Evolutionary conservation across 345 rosid genomes (phyloP).

Genomic region (Rhodamnia rubescens): DNA sequence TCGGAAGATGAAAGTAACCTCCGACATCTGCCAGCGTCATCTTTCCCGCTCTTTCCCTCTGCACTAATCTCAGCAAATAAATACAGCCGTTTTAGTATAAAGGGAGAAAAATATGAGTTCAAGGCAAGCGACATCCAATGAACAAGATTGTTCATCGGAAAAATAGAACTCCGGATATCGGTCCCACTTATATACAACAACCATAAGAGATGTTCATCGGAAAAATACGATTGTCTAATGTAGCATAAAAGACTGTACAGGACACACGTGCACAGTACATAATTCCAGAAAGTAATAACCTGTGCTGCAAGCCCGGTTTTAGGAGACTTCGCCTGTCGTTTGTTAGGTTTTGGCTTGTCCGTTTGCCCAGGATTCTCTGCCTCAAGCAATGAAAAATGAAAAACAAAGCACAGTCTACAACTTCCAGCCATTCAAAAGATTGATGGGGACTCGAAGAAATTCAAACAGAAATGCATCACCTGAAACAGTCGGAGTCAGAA

Average conservation of each 20-base stretch:
- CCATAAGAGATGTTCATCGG: neutral
- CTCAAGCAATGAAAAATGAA: neutral
- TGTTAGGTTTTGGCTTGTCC: neutral
- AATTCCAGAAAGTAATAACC: conserved; percentile 10
- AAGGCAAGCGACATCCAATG: neutral
- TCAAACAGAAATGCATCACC: conserved; percentile 1
- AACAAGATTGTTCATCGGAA: neutral
- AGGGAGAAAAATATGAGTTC: neutral
- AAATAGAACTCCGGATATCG: neutral
- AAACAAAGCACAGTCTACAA: neutral
- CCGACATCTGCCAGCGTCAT: conserved; percentile 26
- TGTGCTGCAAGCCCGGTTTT: conserved; percentile 18
- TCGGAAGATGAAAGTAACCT: conserved; percentile 36
- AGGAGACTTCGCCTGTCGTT: neutral
- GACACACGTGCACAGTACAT: neutral
- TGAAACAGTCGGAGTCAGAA: neutral
- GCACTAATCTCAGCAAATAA: conserved; percentile 5
- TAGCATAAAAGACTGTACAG: neutral
- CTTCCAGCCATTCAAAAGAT: neutral
- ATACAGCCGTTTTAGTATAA: neutral
- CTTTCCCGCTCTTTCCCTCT: conserved; percentile 48
- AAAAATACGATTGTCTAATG: neutral
- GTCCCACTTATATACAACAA: neutral
- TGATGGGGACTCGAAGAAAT: fast-evolving
- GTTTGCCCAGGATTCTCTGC: neutral